Base-by-base conservation (phyloP, 208 protist species). In the Trichomonas vaginalis region DNA sequence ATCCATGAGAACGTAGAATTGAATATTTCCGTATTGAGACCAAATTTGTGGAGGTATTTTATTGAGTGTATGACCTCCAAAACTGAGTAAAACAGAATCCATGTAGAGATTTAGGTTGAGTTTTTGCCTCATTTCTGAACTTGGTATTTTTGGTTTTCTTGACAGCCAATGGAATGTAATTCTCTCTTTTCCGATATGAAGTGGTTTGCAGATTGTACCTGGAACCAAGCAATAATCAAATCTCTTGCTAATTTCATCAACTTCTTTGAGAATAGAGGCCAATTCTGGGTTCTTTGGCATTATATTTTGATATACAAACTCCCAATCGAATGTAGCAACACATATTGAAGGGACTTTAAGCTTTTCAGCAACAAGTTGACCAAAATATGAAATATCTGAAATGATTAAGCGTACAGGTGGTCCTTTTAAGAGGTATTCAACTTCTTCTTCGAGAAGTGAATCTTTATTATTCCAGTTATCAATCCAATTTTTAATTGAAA, bases 201-300 rank as follows among this genome's bases (percentile, higher is more conserved):
- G 40, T 35, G 86, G 86, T 51, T 10, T 21, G 45, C 86, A 92
- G 0, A 51, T 8, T 39, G 86, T 51, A 27, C 86, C 86, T 39
- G 86, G 86, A 92, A 92, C 37, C 15, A 92, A 39, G 86, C 86
- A 92, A 47, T 92, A 51, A 92, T 92, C 86, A 47, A 51, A 92
- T 48, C 86, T 48, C 56, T 23, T 39, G 17, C 40, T 48, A 9
- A 92, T 51, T 35, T 92, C 86, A 48, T 92, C 40, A 39, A 92
- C 86, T 39, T 92, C 17, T 35, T 46, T 17, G 39, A 92, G 48
- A 39, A 51, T 51, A 51, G 48, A 4, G 6, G 4, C 27, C 10
- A 92, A 45, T 48, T 39, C 21, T 45, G 39, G 40, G 45, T 92
- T n/a, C 8, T 35, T n/a, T 51, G 42, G 42, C 14, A 92, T 10